These are phyloP conservation scores for Pichia sp. DNA, from an alignment of 1,139 yeast genomes.

Conservation along the genomic window DNA sequence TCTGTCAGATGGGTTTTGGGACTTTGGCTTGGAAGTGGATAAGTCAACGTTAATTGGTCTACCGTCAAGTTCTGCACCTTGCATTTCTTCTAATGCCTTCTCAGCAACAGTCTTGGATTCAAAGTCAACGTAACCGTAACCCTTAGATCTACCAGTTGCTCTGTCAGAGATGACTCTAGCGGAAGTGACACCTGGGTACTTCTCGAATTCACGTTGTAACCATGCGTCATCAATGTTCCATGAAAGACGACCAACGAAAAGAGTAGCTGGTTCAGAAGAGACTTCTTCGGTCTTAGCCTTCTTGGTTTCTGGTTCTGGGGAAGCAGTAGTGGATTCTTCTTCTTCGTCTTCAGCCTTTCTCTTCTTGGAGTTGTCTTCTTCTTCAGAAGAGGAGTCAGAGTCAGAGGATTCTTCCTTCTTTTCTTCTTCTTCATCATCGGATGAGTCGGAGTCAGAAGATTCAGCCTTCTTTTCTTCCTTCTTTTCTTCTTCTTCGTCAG, in stretches of 20 bases:
- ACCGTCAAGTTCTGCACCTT: conserved; percentile 94
- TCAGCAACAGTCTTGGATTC: conserved; percentile 71
- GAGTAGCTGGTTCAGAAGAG: conserved; percentile 64
- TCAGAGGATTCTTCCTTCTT: conserved; percentile 8
- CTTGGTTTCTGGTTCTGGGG: conserved; percentile 29
- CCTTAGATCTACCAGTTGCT: conserved; percentile 89
- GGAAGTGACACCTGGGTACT: conserved; percentile 68
- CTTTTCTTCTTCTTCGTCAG: conserved; percentile 26
- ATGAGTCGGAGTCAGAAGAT: conserved; percentile 13
- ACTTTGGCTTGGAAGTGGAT: conserved; percentile 76
- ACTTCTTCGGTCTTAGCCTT: conserved; percentile 28
- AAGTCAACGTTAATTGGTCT: conserved; percentile 92
- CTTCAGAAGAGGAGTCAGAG: background rate
- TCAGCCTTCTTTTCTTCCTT: conserved; percentile 9
- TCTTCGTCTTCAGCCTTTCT: conserved; percentile 21
- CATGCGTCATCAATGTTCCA: conserved; percentile 97
- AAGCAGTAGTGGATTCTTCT: conserved; percentile 28
- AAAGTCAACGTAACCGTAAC: conserved; percentile 97
- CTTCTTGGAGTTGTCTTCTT: conserved; percentile 13
- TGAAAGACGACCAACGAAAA: conserved; percentile 94
- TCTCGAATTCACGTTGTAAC: conserved; percentile 82
- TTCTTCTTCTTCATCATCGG: conserved; percentile 19
- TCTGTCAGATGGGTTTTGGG: conserved; percentile 34
- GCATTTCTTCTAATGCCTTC: conserved; percentile 79
- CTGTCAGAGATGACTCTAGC: conserved; percentile 96